Base-by-base conservation (phyloP, 2,329 filamentous ascomycete genomes). In the Tolypocladium nubicola region DNA sequence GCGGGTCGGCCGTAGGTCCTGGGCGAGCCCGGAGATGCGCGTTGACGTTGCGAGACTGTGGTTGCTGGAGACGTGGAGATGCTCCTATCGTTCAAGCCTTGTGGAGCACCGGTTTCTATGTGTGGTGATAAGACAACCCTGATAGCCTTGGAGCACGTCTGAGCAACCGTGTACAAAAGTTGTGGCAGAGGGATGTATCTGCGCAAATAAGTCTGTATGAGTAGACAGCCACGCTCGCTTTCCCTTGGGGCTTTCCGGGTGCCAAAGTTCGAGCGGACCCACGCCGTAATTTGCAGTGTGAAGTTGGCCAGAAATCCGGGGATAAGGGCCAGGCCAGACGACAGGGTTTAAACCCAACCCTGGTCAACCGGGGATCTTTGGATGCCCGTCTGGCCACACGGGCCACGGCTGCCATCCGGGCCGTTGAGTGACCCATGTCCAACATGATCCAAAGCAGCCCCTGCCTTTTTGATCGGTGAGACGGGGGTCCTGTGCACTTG, bases 251-350 rank as follows among this genome's bases (percentile, higher is more conserved):
- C 67, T 65, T 69, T 68, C 67, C 65, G 68, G 63, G 67, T 66
- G 63, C 63, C 65, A 64, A 67, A 62, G 38, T 45, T 45, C 49
- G 39, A 52, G n/a, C 55, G 43, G 54, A 52, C 52, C 60, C 59
- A 57, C 54, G 45, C 19, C 50, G 58, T 56, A 56, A 60, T 60
- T 58, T 54, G 59, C 59, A 54, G 37, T 40, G 38, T 40, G 54
- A 57, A 59, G 38, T 56, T 64, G 56, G 54, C 52, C 21, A 64
- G 61, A 64, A 71, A 71, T 69, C 68, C 63, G 69, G 69, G 68
- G 67, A 70, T 66, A 62, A 53, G 59, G 59, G 61, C 59, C 63
- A 60, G 61, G 59, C 58, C 66, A 62, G 64, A 65, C 56, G 60
- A 64, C 64, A 63, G 57, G 65, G 68, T 50, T 61, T 26, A 14